These are phyloP conservation scores for Magnaporthiopsis rhizophila DNA, from an alignment of 2,329 filamentous ascomycete species.

Conservation along the genomic window DNA sequence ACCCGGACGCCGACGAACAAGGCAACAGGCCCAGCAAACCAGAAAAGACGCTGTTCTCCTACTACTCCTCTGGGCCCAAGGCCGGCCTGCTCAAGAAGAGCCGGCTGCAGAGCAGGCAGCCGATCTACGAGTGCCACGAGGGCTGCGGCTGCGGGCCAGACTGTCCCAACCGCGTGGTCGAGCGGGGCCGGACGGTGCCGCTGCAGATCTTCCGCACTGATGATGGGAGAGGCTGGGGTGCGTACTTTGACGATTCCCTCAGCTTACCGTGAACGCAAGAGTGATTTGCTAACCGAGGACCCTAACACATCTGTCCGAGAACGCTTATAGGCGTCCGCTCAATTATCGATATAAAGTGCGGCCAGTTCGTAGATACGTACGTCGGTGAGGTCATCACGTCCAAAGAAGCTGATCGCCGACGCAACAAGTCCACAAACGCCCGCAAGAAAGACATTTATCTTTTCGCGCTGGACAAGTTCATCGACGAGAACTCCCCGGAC, in stretches of 20 bases:
- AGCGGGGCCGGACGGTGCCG: constrained; percentile 61
- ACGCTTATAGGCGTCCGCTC: constrained; percentile 49
- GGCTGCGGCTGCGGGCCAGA: constrained; percentile 55
- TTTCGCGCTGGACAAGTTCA: constrained; percentile 77
- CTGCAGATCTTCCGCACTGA: constrained; percentile 70
- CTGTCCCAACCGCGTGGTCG: constrained; percentile 71
- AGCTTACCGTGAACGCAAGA: too few species aligned
- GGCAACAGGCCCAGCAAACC: constrained; percentile 12
- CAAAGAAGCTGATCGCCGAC: constrained; percentile 56
- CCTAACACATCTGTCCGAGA: background rate
- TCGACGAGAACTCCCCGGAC: constrained; percentile 46
- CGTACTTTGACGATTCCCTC: constrained; percentile 15
- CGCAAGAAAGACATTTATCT: constrained; percentile 70
- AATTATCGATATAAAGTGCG: constrained; percentile 54
- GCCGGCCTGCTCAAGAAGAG: constrained; percentile 44
- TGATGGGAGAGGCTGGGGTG: constrained; percentile 65
- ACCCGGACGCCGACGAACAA: constrained; percentile 37
- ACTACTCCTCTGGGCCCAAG: constrained; percentile 47
- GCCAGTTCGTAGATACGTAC: constrained; percentile 76
- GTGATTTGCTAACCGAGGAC: background rate
- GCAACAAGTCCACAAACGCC: constrained; percentile 43
- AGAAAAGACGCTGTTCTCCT: constrained; percentile 47
- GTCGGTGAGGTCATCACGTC: constrained; percentile 63
- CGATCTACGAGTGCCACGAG: constrained; percentile 75
- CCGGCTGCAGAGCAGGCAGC: constrained; percentile 44